Percentiles rank a stretch among this genome's conserved stretches.
These are phyloP conservation scores for Umbelopsis vinacea DNA, from an alignment of 192 early-diverging fungal genomes.

Conservation along the genomic window DNA sequence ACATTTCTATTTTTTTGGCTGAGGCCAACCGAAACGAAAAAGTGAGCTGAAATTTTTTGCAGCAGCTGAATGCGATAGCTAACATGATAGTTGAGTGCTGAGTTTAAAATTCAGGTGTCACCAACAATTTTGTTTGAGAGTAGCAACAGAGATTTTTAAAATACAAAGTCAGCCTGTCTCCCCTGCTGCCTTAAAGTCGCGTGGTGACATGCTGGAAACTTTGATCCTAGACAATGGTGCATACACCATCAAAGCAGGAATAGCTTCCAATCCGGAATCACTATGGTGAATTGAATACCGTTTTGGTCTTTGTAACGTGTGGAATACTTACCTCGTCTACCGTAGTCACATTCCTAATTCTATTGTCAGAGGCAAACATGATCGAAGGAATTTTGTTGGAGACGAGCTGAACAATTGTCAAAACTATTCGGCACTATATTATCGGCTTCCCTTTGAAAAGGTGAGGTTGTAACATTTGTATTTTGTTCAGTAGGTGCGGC, in stretches of 20 bases:
- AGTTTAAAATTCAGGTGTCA: neutral
- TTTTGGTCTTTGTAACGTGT: neutral
- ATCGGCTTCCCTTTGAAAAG: constrained; percentile 81
- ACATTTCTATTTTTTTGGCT: neutral
- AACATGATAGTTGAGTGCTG: neutral
- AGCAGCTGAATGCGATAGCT: neutral
- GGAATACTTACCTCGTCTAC: neutral
- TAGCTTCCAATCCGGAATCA: constrained; percentile 40
- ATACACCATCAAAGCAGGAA: constrained; percentile 65
- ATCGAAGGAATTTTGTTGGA: constrained; percentile 62
- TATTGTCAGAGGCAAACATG: constrained; percentile 61
- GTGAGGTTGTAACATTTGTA: constrained; percentile 31
- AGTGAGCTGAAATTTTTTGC: constrained; percentile 2
- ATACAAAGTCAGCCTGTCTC: neutral
- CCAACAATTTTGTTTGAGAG: neutral
- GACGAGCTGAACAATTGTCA: constrained; percentile 66
- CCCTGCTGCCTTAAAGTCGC: neutral
- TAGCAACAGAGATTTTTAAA: neutral
- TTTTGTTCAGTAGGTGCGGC: neutral
- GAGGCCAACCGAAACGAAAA: neutral
- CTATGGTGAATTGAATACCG: constrained; percentile 25
- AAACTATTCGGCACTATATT: constrained; percentile 75
- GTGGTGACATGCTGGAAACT: constrained; percentile 28
- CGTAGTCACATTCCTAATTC: constrained; percentile 59
- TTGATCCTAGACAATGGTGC: constrained; percentile 79